Percentiles rank a stretch among this genome's conserved stretches.
Evolutionary conservation across 768 basidiomycete species (phyloP).

Genomic region (Fomitopsis serialis): DNA sequence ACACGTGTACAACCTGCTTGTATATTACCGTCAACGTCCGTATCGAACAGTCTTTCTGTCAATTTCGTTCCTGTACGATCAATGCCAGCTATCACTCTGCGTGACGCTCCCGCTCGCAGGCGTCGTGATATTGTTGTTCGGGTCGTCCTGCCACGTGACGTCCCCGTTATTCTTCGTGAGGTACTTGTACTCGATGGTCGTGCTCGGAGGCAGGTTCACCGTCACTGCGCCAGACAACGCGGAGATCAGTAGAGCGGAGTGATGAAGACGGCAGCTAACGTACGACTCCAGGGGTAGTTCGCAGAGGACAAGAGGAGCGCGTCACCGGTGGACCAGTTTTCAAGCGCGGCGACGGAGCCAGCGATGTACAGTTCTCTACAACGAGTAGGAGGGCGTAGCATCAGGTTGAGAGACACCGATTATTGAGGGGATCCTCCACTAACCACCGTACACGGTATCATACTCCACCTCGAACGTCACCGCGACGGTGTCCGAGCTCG

Average conservation of each 20-base stretch:
- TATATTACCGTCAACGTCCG: too few species aligned
- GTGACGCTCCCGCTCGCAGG: slow-evolving; percentile 29
- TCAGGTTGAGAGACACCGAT: neutral
- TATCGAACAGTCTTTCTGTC: too few species aligned
- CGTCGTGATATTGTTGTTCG: slow-evolving; percentile 51
- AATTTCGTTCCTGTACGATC: neutral
- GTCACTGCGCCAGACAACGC: slow-evolving; percentile 37
- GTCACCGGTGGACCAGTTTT: slow-evolving; percentile 55
- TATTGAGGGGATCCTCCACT: slow-evolving; percentile 17
- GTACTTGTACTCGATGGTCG: slow-evolving; percentile 66
- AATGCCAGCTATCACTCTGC: slow-evolving; percentile 27
- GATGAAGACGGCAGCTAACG: slow-evolving; percentile 19
- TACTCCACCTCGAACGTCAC: slow-evolving; percentile 63
- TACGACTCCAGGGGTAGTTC: slow-evolving; percentile 70
- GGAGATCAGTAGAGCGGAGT: neutral
- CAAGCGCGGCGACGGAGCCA: slow-evolving; percentile 51
- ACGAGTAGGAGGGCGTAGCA: neutral
- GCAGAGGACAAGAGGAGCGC: slow-evolving; percentile 50
- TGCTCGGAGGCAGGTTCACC: slow-evolving; percentile 51
- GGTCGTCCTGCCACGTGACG: slow-evolving; percentile 67
- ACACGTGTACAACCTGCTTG: too few species aligned
- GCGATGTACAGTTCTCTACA: slow-evolving; percentile 63
- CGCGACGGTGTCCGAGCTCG: slow-evolving; percentile 23
- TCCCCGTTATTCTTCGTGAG: slow-evolving; percentile 50
- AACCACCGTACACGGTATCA: slow-evolving; percentile 57